Conservation (phyloP, 495 filamentous ascomycete genomes). For the Neurospora intermedia region DNA sequence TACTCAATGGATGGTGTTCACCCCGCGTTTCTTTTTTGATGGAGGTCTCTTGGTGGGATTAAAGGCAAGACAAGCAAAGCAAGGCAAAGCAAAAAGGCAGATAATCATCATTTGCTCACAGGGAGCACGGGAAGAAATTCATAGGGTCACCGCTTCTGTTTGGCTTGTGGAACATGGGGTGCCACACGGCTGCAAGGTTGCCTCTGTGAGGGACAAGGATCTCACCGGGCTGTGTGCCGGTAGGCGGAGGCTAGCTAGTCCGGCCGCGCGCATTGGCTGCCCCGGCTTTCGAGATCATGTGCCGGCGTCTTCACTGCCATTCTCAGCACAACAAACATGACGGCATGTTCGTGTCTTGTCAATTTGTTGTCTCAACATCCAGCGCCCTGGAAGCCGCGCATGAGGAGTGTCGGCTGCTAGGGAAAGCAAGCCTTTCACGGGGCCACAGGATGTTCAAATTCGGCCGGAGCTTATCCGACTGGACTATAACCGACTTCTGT, state of each 20-base stretch:
- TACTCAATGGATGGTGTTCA: neutral
- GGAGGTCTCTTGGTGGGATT: neutral
- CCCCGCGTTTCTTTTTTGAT: neutral
- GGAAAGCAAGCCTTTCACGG: neutral
- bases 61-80: neutral
- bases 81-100: neutral
- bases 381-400: neutral
- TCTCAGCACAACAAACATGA: slow-evolving; percentile 3
- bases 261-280: slow-evolving; percentile 3
- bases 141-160: neutral
- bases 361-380: neutral
- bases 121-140: neutral
- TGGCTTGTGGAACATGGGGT: slow-evolving; percentile 1
- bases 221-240: slow-evolving; percentile 11
- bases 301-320: neutral
- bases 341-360: neutral
- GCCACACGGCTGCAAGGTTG: slow-evolving; percentile 14
- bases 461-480: neutral
- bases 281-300: neutral
- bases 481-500: neutral
- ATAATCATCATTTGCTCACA: neutral
- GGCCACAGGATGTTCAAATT: neutral
- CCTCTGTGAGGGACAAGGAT: slow-evolving; percentile 3
- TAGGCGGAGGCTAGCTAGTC: neutral
- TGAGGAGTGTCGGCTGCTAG: neutral